phyloP scores from a whole-genome alignment of 306 rosid species.

The Casuarina glauca region DNA sequence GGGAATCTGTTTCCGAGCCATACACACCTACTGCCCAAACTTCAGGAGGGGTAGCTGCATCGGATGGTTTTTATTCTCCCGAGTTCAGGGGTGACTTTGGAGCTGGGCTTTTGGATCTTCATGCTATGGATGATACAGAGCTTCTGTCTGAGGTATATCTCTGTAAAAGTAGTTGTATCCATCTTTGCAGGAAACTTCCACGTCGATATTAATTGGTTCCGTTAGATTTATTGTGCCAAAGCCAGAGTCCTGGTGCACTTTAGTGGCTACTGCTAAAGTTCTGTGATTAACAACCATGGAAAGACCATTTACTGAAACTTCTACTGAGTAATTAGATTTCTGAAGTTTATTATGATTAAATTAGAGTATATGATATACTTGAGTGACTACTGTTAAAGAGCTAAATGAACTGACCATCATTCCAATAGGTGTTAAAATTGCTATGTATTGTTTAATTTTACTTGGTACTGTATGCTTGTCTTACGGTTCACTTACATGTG shows the following conservation, averaged over 20 bases:
- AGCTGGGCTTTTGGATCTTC: constrained; percentile 97
- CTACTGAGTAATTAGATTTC: background rate
- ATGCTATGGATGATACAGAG: constrained; percentile 98
- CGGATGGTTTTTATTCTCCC: constrained; percentile 76
- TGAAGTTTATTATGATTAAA: background rate
- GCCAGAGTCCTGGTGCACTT: background rate
- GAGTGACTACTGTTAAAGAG: too few species aligned
- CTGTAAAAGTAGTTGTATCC: constrained; percentile 8
- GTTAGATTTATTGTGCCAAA: background rate
- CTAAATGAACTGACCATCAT: background rate
- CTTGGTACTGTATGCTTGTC: background rate
- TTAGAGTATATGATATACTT: background rate
- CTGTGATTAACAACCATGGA: background rate
- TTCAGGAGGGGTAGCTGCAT: constrained; percentile 51
- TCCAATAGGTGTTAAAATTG: background rate
- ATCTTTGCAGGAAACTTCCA: background rate
- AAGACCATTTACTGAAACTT: background rate
- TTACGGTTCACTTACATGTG: background rate
- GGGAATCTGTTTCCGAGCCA: constrained; percentile 86
- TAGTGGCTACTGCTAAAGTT: background rate
- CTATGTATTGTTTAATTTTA: background rate
- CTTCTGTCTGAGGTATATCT: constrained; percentile 80
- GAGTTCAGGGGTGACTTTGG: constrained; percentile 96
- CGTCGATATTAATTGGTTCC: background rate
- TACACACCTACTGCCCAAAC: constrained; percentile 66